Evolutionary conservation across 2,329 filamentous ascomycete genomes (phyloP).

Genomic region (Neospermospora avenae): DNA sequence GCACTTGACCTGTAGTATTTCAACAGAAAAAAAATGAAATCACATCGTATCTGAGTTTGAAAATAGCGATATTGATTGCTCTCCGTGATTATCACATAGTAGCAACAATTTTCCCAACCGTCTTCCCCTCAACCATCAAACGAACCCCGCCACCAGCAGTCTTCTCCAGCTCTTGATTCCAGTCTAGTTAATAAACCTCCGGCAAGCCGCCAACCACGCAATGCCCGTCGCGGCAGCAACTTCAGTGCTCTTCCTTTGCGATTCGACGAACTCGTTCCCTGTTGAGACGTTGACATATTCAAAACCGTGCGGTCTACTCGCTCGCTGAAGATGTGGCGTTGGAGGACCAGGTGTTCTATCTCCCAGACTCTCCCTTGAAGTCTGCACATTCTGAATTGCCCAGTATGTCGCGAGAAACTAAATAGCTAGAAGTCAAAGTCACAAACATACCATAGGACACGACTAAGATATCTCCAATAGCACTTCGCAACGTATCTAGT

Average conservation of each 20-base stretch:
- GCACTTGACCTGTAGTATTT: too few species aligned
- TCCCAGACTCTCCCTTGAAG: constrained; percentile 26
- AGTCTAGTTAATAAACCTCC: constrained; percentile 27
- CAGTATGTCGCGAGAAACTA: too few species aligned
- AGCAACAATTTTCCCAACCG: constrained; percentile 25
- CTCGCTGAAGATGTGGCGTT: constrained; percentile 22
- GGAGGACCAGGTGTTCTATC: constrained; percentile 25
- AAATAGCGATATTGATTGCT: too few species aligned
- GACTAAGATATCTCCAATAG: too few species aligned
- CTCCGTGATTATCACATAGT: too few species aligned
- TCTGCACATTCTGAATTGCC: constrained; percentile 21
- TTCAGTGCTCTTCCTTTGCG: constrained; percentile 18
- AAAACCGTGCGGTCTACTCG: constrained; percentile 23
- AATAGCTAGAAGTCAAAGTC: too few species aligned
- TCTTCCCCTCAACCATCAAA: constrained; percentile 21
- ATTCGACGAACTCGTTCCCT: constrained; percentile 21
- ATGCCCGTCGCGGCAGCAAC: constrained; percentile 27
- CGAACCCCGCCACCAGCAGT: constrained; percentile 21
- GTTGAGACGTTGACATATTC: constrained; percentile 26
- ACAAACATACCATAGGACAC: too few species aligned
- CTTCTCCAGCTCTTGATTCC: constrained; percentile 23
- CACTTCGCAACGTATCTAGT: too few species aligned
- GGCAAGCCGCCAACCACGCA: constrained; percentile 29
- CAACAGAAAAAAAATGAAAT: too few species aligned
- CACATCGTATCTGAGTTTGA: too few species aligned